Conservation (phyloP, 768 basidiomycete genomes). For the Guyanaporus albipodus region DNA sequence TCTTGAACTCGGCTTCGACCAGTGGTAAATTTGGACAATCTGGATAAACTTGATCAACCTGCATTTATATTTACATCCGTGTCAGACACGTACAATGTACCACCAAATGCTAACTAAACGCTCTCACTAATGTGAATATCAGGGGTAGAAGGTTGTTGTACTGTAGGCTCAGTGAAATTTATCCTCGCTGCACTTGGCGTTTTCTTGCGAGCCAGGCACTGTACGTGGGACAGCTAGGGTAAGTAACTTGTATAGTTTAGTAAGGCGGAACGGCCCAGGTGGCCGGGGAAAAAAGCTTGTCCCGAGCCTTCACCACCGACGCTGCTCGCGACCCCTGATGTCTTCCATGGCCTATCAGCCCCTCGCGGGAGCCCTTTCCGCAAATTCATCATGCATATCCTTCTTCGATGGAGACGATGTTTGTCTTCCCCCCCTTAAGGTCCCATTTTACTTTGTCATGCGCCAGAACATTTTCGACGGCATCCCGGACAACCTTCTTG, state of each 20-base stretch:
- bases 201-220: no score
- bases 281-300: no score
- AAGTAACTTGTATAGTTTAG: no score
- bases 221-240: no score
- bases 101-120: slow-evolving; percentile 29
- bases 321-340: no score
- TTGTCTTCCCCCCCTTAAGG: slow-evolving; percentile 32
- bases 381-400: slow-evolving; percentile 37
- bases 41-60: slow-evolving; percentile 25
- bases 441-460: slow-evolving; percentile 56
- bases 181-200: slow-evolving; percentile 1
- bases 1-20: slow-evolving; percentile 17
- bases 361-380: slow-evolving; percentile 9
- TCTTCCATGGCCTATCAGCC: slow-evolving; percentile 10
- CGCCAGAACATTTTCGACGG: slow-evolving; percentile 46
- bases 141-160: slow-evolving; percentile 33
- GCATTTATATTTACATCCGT: slow-evolving; percentile 30
- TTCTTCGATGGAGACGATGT: slow-evolving; percentile 34
- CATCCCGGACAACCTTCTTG: slow-evolving; percentile 67
- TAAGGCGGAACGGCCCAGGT: no score
- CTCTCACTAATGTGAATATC: slow-evolving; percentile 32
- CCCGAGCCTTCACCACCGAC: no score
- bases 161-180: slow-evolving; percentile 27
- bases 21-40: slow-evolving; percentile 30
- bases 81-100: slow-evolving; percentile 28